Evolutionary conservation across 1,284 basidiomycete species (phyloP).

Genomic region (Rhodotorula glutinis): DNA sequence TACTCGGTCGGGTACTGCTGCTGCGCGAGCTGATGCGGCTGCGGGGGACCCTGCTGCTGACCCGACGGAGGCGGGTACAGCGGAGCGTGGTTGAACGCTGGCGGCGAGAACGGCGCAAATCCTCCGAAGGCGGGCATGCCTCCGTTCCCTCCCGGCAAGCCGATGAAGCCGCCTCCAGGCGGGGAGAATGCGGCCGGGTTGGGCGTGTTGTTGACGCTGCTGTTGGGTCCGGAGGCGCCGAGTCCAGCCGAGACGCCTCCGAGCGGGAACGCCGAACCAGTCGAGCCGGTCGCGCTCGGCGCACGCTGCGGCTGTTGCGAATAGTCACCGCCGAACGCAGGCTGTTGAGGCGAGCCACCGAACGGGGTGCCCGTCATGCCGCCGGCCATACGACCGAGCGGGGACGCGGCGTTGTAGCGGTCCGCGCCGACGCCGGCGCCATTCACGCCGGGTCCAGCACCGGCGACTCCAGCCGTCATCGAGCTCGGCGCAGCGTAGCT

Average conservation of each 20-base stretch:
- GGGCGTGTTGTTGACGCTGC: background rate
- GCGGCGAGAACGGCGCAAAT: constrained; percentile 35
- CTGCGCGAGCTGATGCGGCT: background rate
- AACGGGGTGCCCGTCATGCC: constrained; percentile 10
- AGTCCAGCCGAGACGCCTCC: background rate
- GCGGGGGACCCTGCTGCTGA: background rate
- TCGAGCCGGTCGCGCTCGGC: background rate
- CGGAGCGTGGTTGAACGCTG: constrained; percentile 30
- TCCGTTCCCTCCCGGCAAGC: constrained; percentile 1
- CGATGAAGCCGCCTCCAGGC: constrained; percentile 14
- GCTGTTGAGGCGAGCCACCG: constrained; percentile 16
- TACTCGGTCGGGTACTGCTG: background rate
- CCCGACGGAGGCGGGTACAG: constrained; percentile 18
- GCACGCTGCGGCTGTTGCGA: background rate
- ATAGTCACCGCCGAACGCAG: background rate
- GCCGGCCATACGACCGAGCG: background rate
- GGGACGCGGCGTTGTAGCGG: constrained; percentile 6
- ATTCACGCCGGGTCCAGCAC: too few relatives aligned
- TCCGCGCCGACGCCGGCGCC: background rate
- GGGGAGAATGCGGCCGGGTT: constrained; percentile 15
- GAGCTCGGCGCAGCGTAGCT: constrained; percentile 18
- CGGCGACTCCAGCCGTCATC: background rate
- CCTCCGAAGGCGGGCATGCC: constrained; percentile 22
- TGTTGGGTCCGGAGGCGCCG: background rate
- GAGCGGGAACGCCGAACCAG: background rate